Evolutionary conservation across 108 stramenopile genomes (phyloP), one percentile per base, ranked within the genome.

Genomic region (Nitzschia sp.): DNA sequence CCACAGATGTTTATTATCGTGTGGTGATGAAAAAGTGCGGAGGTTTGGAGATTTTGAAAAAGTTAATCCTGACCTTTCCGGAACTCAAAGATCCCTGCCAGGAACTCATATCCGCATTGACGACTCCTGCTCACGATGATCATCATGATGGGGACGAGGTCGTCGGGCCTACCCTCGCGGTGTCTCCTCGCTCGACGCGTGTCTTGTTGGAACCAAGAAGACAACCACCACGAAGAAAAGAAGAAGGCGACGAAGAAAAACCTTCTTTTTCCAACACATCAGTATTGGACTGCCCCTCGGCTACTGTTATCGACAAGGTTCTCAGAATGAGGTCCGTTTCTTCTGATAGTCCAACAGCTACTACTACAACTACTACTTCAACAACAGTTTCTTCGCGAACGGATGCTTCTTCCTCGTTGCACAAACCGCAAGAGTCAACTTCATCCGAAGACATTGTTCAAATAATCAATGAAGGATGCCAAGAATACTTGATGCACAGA

Each of bases 381-480:
- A n/a, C n/a, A n/a, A n/a, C n/a, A n/a, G n/a, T n/a, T n/a, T n/a
- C n/a, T n/a, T n/a, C n/a, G n/a, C n/a, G n/a, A n/a, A n/a, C n/a
- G n/a, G n/a, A n/a, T n/a, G n/a, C n/a, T n/a, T n/a, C n/a, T n/a
- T n/a, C n/a, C n/a, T n/a, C n/a, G n/a, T n/a, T n/a, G n/a, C n/a
- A n/a, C n/a, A n/a, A n/a, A n/a, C n/a, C n/a, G n/a, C n/a, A n/a
- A n/a, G n/a, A n/a, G n/a, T n/a, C n/a, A n/a, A n/a, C n/a, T n/a
- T n/a, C n/a, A 52, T 32, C 28, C 6, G 30, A 32, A 21, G 55
- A 56, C 13, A 56, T 56, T 11, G 21, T 25, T 29, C 23, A 8
- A 32, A 56, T 56, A 22, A 32, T 56, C 21, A 25, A 56, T 25
- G 55, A 56, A 56, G 55, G 55, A 8, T 56, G 55, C 55, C 55